phyloP scores from a whole-genome alignment of 2,329 filamentous ascomycete genomes.

The Talaromyces sp. region DNA sequence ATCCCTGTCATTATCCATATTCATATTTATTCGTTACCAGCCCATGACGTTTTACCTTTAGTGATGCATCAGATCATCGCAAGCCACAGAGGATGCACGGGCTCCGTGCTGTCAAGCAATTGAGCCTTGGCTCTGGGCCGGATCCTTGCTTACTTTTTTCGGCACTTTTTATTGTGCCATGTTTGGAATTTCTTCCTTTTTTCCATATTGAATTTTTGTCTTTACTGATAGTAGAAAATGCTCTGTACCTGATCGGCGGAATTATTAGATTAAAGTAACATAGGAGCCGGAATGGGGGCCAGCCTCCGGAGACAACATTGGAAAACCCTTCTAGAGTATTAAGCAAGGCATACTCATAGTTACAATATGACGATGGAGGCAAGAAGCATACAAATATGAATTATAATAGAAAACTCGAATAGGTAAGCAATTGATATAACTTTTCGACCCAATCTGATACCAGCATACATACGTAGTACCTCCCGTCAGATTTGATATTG shows the following conservation, averaged over 20 bases:
- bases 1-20: slow-evolving; percentile 10
- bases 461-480: neutral
- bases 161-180: neutral
- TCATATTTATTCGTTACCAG: neutral
- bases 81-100: slow-evolving; percentile 12
- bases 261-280: neutral
- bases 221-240: neutral
- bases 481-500: neutral
- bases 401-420: neutral
- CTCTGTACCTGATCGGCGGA: neutral
- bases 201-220: neutral
- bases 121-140: neutral
- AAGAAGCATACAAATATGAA: neutral
- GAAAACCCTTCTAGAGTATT: neutral
- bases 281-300: neutral
- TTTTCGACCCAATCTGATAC: neutral
- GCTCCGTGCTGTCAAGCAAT: slow-evolving; percentile 4
- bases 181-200: neutral
- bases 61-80: slow-evolving; percentile 15
- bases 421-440: neutral
- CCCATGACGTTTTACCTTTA: neutral
- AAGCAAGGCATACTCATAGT: no score
- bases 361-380: neutral
- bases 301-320: neutral
- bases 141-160: neutral